Conservation (phyloP, 257 asterid genomes). For the Catharanthus roseus region DNA sequence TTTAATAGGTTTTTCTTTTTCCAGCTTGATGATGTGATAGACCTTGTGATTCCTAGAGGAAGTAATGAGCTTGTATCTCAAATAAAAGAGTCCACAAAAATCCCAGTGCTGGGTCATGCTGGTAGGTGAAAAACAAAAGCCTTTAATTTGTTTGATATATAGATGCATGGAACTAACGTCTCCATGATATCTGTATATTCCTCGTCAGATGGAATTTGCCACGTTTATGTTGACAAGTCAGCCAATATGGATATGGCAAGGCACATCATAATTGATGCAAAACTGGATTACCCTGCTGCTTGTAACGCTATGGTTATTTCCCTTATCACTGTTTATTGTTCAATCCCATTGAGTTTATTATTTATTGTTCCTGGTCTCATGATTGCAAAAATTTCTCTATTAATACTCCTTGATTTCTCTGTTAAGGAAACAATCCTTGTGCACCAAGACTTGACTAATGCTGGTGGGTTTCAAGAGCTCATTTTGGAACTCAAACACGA, state of each 20-base stretch:
- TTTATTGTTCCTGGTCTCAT: not conserved
- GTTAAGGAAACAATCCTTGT: slow-evolving; percentile 74
- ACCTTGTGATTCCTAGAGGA: slow-evolving; percentile 91
- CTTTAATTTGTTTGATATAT: not conserved
- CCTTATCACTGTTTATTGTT: not conserved
- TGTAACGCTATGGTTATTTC: slow-evolving; percentile 73
- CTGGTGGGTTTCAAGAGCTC: slow-evolving; percentile 46
- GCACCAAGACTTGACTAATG: slow-evolving; percentile 55
- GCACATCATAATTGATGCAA: slow-evolving; percentile 61
- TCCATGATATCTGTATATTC: slow-evolving; percentile 6
- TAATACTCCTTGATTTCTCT: slow-evolving; percentile 7
- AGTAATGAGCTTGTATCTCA: slow-evolving; percentile 75
- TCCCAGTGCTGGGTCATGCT: slow-evolving; percentile 89
- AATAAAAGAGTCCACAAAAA: slow-evolving; percentile 68
- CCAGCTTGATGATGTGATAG: slow-evolving; percentile 85
- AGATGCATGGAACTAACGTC: not conserved
- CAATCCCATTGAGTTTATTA: not conserved
- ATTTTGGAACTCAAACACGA: slow-evolving; percentile 56
- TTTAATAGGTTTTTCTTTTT: slow-evolving; percentile 13
- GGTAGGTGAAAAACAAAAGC: slow-evolving; percentile 33
- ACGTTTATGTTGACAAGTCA: slow-evolving; percentile 71
- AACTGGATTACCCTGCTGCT: slow-evolving; percentile 86
- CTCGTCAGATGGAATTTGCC: slow-evolving; percentile 80
- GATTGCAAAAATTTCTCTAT: not conserved
- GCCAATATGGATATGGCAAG: slow-evolving; percentile 76